These are phyloP conservation scores for Talaromyces sp. DNA, from an alignment of 2,329 filamentous ascomycete genomes.

Conservation along the genomic window DNA sequence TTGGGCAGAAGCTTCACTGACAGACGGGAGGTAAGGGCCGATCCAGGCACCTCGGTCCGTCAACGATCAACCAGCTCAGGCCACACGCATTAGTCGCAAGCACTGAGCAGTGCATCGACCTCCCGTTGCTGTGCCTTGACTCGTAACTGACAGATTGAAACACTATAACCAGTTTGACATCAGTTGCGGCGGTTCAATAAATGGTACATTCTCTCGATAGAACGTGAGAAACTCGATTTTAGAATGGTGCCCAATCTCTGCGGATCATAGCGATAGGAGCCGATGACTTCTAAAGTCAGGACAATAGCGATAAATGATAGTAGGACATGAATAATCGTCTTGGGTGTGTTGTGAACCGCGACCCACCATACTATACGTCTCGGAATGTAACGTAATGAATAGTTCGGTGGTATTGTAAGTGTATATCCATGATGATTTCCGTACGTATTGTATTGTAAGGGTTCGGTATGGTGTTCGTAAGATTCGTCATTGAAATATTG, in stretches of 20 bases:
- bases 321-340: background rate
- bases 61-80: conserved; percentile 15
- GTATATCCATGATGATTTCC: conserved; percentile 4
- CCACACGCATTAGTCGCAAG: conserved; percentile 3
- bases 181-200: conserved; percentile 3
- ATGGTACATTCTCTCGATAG: background rate
- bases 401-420: conserved; percentile 12
- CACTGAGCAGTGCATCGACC: conserved; percentile 1
- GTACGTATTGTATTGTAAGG: conserved; percentile 11
- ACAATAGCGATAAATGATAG: background rate
- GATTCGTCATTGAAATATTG: conserved; percentile 14
- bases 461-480: conserved; percentile 10
- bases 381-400: conserved; percentile 18
- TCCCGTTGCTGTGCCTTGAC: conserved; percentile 6
- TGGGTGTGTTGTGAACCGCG: conserved; percentile 3
- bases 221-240: background rate
- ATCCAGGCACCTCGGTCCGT: conserved; percentile 20
- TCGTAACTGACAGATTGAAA: conserved; percentile 9
- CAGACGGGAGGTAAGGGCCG: conserved; percentile 25
- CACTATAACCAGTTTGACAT: conserved; percentile 1
- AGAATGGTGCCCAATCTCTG: conserved; percentile 12
- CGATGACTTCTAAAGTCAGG: background rate
- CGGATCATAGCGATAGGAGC: conserved; percentile 10
- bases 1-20: conserved; percentile 18
- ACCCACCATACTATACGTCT: conserved; percentile 14